Evolutionary conservation across 345 rosid genomes (phyloP).

Genomic region (Populus ilicifolia): DNA sequence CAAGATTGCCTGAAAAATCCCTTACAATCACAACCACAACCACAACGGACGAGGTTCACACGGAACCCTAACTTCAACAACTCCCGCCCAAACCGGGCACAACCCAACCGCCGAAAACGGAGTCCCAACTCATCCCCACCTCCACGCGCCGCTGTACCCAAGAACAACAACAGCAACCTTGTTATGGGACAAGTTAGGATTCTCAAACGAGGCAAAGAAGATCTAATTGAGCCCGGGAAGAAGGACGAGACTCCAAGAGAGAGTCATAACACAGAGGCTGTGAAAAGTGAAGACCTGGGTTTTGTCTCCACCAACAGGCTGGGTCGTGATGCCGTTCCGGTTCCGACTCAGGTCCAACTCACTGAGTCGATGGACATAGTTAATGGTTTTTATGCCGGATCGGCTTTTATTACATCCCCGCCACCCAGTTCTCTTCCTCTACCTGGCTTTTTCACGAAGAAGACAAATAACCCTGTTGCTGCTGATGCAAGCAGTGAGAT

Average conservation of each 20-base stretch:
- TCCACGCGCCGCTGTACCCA: conserved; percentile 7
- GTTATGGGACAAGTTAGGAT: conserved; percentile 55
- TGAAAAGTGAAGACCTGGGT: conserved; percentile 20
- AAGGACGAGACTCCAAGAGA: neutral
- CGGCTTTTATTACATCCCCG: conserved; percentile 71
- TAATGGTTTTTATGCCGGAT: conserved; percentile 61
- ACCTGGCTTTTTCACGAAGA: conserved; percentile 63
- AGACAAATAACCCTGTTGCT: conserved; percentile 3
- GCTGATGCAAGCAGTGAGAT: conserved; percentile 34
- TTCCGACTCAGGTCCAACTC: conserved; percentile 29
- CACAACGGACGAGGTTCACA: conserved; percentile 16
- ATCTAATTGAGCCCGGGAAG: neutral
- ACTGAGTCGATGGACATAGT: conserved; percentile 10
- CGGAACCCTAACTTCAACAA: conserved; percentile 26
- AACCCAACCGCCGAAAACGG: conserved; percentile 40
- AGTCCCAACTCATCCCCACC: conserved; percentile 35
- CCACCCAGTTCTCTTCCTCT: conserved; percentile 88
- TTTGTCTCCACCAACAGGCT: conserved; percentile 32
- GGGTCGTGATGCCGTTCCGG: conserved; percentile 34
- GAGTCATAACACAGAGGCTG: neutral
- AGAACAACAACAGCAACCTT: conserved; percentile 11
- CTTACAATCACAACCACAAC: conserved; percentile 27
- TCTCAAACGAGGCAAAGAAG: conserved; percentile 64
- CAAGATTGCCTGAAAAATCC: conserved; percentile 39
- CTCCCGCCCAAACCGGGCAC: conserved; percentile 22